Evolutionary conservation across 2,329 filamentous ascomycete genomes (phyloP).

Genomic region (Ophiostoma montium): DNA sequence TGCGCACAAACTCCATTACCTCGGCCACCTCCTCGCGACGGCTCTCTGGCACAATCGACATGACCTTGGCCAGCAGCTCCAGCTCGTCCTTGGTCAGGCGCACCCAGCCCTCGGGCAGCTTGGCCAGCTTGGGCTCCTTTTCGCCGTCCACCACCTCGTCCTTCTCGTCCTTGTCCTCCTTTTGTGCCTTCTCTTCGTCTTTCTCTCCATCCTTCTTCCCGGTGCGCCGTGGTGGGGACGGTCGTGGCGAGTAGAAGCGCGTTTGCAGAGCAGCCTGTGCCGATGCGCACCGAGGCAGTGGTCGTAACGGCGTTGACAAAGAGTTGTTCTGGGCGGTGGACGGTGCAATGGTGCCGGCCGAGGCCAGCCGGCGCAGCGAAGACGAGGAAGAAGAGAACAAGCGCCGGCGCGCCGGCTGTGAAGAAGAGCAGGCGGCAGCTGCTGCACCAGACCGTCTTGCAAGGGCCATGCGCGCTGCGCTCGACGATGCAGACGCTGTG

Average conservation of each 20-base stretch:
- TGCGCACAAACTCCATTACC: slow-evolving; percentile 47
- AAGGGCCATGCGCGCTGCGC: neutral
- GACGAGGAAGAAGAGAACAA: slow-evolving; percentile 19
- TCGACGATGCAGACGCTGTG: neutral
- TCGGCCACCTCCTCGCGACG: slow-evolving; percentile 46
- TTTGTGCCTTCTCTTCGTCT: neutral
- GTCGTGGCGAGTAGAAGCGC: slow-evolving; percentile 9
- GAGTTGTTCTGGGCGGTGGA: neutral
- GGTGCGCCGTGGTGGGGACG: slow-evolving; percentile 7
- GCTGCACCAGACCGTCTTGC: slow-evolving; percentile 3
- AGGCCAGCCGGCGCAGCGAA: neutral
- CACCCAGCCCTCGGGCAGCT: slow-evolving; percentile 25
- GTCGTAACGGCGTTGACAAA: neutral
- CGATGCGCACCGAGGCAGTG: neutral
- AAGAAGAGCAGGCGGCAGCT: neutral
- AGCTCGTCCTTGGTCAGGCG: slow-evolving; percentile 31
- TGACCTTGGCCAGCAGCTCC: slow-evolving; percentile 41
- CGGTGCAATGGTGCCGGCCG: neutral
- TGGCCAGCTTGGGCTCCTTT: slow-evolving; percentile 1
- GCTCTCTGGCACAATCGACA: slow-evolving; percentile 47
- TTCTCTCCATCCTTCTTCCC: slow-evolving; percentile 5
- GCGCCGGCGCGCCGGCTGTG: slow-evolving; percentile 5
- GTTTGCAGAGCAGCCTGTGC: slow-evolving; percentile 1
- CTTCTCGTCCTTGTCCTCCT: neutral
- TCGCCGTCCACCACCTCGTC: neutral